Base-by-base conservation (phyloP, 2,329 filamentous ascomycete species). In the Thelonectria discophora region DNA sequence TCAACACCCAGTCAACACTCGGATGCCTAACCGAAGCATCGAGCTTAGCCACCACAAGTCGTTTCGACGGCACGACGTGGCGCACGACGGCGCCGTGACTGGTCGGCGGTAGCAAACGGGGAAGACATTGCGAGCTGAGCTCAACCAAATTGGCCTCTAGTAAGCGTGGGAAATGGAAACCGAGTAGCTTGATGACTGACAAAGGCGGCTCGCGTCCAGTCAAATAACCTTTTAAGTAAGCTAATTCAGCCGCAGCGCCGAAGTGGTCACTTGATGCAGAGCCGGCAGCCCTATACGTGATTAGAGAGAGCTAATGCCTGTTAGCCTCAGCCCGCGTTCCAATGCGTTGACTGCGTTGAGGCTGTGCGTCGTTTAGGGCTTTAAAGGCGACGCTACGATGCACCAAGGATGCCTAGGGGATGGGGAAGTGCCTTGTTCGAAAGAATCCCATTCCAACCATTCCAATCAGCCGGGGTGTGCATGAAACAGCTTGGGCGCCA, bases 41-140 rank as follows among this genome's bases (percentile, higher is more conserved):
- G 20, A 45, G 10, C 50, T 27, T 37, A 45, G 50, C 50, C 50
- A 32, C 50, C 50, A 53, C 39, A 43, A 45, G 34, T 27, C 11
- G 21, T 21, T 30, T n/a, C 8, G 24, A n/a, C 50, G 15, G 39
- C 39, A 24, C 39, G 13, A 42, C 39, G 39, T 42, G 39, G 39
- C 39, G 39, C 39, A 42, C 39, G 17, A 42, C 17, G 39, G 39
- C 17, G 39, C 39, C 15, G 9, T 20, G 15, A 17, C 39, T 15
- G 39, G 39, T 5, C 9, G 12, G 15, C 34, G 15, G 34, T 37
- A 11, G 13, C 39, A 42, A 39, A 42, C 39, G 15, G 12, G 39
- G 17, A 42, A 5, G 39, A 42, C 3, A n/a, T 10, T 7, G 15
- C 5, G n/a, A 17, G 39, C 39, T 42, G 39, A 20, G n/a, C 17